These are phyloP conservation scores for Albophoma yamanashiensis DNA, from an alignment of 2,329 filamentous ascomycete species.

Conservation along the genomic window DNA sequence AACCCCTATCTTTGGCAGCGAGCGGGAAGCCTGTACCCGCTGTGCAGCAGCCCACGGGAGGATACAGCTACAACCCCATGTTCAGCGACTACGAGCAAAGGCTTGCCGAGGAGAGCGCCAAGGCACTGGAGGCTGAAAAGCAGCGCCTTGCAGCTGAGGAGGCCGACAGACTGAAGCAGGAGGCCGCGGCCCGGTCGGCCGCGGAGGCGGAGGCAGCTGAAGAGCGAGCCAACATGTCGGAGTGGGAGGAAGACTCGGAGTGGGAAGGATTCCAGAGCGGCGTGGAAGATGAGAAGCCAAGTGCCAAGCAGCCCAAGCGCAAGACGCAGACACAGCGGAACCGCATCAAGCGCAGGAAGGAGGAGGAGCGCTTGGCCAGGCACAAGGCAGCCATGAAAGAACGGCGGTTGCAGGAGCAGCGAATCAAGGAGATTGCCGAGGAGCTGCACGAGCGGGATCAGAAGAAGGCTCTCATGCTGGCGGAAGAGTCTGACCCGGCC, in stretches of 20 bases:
- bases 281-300: conserved; percentile 53
- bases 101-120: conserved; percentile 62
- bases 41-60: conserved; percentile 67
- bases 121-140: conserved; percentile 69
- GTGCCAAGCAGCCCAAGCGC: conserved; percentile 60
- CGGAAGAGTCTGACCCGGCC: conserved; percentile 35
- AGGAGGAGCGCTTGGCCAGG: conserved; percentile 65
- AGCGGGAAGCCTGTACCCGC: conserved; percentile 71
- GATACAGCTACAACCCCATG: conserved; percentile 85
- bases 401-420: conserved; percentile 59
- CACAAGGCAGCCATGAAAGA: conserved; percentile 68
- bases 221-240: conserved; percentile 51
- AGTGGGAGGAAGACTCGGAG: conserved; percentile 79
- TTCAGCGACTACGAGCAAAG: conserved; percentile 79
- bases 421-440: conserved; percentile 60
- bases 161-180: conserved; percentile 55
- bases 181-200: conserved; percentile 58
- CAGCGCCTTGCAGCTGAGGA: conserved; percentile 58
- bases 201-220: conserved; percentile 67
- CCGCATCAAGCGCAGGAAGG: conserved; percentile 78
- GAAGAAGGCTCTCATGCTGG: conserved; percentile 29
- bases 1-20: conserved; percentile 72
- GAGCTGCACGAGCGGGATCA: conserved; percentile 49
- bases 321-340: conserved; percentile 85
- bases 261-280: conserved; percentile 89